Conservation (phyloP, 768 basidiomycete species). For the Imleria badia region DNA sequence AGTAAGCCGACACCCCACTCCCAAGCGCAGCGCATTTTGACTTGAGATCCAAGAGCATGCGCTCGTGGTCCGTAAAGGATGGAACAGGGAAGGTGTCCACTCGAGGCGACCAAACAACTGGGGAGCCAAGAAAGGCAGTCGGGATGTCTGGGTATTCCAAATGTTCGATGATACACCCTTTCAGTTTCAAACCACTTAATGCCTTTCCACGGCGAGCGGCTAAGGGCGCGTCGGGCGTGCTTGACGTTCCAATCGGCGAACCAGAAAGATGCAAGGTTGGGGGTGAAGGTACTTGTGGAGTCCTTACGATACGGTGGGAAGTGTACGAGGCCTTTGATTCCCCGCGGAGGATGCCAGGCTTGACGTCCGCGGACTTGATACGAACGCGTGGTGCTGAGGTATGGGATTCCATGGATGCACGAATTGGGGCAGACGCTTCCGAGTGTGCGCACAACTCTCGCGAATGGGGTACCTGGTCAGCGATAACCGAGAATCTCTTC, state of each 20-base stretch:
- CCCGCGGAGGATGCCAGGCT: slow-evolving; percentile 1
- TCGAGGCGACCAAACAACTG: slow-evolving; percentile 31
- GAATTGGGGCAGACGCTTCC: background rate
- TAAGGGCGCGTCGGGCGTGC: slow-evolving; percentile 25
- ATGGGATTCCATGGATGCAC: background rate
- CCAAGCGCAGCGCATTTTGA: slow-evolving; percentile 32
- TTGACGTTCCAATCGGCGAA: background rate
- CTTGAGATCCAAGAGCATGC: slow-evolving; percentile 38
- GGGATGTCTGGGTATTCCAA: slow-evolving; percentile 42
- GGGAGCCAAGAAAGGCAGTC: slow-evolving; percentile 42
- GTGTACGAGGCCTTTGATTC: slow-evolving; percentile 2
- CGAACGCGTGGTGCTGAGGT: background rate
- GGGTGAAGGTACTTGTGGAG: background rate
- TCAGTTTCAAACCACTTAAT: slow-evolving; percentile 29
- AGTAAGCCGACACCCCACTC: slow-evolving; percentile 13
- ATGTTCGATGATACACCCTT: slow-evolving; percentile 13
- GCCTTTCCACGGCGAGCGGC: slow-evolving; percentile 42
- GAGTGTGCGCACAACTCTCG: background rate
- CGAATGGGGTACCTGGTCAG: slow-evolving; percentile 1
- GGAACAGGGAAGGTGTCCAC: slow-evolving; percentile 19
- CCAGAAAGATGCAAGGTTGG: background rate
- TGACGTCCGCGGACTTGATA: slow-evolving; percentile 10
- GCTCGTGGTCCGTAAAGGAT: slow-evolving; percentile 31
- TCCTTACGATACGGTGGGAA: background rate
- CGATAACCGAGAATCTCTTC: background rate